Base-by-base conservation (phyloP, 257 asterid species). In the Lithospermum erythrorhizon region DNA sequence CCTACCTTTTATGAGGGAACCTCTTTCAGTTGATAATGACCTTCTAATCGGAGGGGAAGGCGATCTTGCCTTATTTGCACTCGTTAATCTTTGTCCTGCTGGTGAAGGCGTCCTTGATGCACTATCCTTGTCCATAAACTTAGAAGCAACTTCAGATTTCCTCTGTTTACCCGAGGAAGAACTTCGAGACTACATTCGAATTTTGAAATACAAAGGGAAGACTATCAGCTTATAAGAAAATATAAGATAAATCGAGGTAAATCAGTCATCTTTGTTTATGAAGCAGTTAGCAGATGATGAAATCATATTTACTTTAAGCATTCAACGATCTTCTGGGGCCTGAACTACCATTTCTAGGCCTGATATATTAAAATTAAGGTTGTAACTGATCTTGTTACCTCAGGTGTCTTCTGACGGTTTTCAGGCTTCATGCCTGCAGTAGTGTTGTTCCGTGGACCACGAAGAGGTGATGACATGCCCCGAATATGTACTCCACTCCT, bases 31-130 rank as follows among this genome's bases (percentile, higher is more conserved):
- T 69, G 97, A 87, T 62, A 79, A 74, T 70, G 97, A 90, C 81
- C 97, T 84, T 70, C 87, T 83, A 27, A 81, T 62, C 1, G 96
- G 94, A 56, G 97, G 95, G 11, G 97, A 89, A 30, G 95, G 88
- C 71, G 79, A 83, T 71, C 90, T 79, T 57, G 81, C 64, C 67
- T 73, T 76, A 45, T 53, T 37, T 64, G 78, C 54, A 74, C 66
- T 70, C 60, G 61, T 37, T 21, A 77, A 57, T 75, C 74, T 79
- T 53, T 82, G 88, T 75, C 83, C 90, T 10, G 79, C 48, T 45
- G 72, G 75, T 64, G 79, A 70, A 51, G 87, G 75, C 70, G 76
- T 29, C 77, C 83, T 84, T 17, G 81, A 77, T 7, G 69, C 55
- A 23, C 64, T 30, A 73, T 89, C 97, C 74, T 62, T 87, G 82